phyloP scores from a whole-genome alignment of 768 basidiomycete genomes.

The Brasilioporus rufonigricans region DNA sequence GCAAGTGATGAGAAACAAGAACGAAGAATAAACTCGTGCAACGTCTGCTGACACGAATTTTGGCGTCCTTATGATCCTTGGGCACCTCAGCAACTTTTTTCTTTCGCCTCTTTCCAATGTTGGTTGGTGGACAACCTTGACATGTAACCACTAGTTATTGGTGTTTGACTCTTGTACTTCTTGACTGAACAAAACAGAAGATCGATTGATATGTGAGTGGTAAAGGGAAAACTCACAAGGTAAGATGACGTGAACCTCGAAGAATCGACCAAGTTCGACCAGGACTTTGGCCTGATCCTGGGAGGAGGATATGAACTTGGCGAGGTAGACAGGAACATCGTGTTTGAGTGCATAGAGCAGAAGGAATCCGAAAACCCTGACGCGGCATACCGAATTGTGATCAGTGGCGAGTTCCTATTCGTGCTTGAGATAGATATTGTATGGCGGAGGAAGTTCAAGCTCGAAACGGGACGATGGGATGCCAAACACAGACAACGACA shows the following conservation, averaged over 20 bases:
- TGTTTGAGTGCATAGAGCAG: not conserved
- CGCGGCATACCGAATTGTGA: too few relatives aligned
- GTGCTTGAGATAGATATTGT: too few relatives aligned
- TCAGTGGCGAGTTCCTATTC: too few relatives aligned
- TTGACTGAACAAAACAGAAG: constrained; percentile 6
- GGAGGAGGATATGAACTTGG: constrained; percentile 1
- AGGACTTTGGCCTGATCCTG: not conserved
- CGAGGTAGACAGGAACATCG: too few relatives aligned
- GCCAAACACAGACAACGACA: too few relatives aligned
- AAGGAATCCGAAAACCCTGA: too few relatives aligned
- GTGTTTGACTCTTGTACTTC: constrained; percentile 18
- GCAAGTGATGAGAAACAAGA: too few relatives aligned
- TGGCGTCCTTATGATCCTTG: constrained; percentile 2
- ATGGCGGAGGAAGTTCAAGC: too few relatives aligned
- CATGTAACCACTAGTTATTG: constrained; percentile 12
- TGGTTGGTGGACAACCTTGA: constrained; percentile 17
- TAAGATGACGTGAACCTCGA: constrained; percentile 4
- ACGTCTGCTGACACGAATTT: not conserved
- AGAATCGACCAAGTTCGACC: not conserved
- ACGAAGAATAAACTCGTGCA: too few relatives aligned
- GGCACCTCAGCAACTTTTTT: not conserved
- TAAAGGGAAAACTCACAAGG: too few relatives aligned
- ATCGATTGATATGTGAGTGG: not conserved
- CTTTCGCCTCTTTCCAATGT: not conserved
- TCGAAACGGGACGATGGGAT: too few relatives aligned